These are phyloP conservation scores for Brettanomyces bruxellensis DNA, from an alignment of 805 yeast species.

Conservation along the genomic window DNA sequence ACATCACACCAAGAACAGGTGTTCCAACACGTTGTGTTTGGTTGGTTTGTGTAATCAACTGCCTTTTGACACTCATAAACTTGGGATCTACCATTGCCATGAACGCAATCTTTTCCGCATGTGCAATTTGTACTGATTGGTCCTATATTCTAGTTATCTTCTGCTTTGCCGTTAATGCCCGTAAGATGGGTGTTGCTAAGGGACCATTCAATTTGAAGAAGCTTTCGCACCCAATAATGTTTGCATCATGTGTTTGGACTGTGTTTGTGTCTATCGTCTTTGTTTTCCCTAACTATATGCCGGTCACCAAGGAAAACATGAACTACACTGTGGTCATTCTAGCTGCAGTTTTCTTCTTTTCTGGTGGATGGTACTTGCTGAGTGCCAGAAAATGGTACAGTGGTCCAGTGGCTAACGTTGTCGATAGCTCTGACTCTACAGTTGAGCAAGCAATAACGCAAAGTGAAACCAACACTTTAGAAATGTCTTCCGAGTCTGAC, in stretches of 20 bases:
- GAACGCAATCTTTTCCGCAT: constrained; percentile 45
- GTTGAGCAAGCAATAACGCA: constrained; percentile 7
- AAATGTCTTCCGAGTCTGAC: no score
- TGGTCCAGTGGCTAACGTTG: constrained; percentile 45
- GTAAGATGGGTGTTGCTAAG: constrained; percentile 34
- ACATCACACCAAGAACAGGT: constrained; percentile 30
- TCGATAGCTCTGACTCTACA: constrained; percentile 21
- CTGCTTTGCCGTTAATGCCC: constrained; percentile 34
- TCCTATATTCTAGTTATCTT: constrained; percentile 39
- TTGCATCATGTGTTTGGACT: constrained; percentile 36
- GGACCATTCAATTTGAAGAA: constrained; percentile 43
- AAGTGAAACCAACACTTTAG: no score
- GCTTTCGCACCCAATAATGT: constrained; percentile 32
- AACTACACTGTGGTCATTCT: constrained; percentile 45
- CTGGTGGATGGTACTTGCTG: constrained; percentile 35
- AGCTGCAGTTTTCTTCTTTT: constrained; percentile 29
- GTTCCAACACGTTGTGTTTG: constrained; percentile 39
- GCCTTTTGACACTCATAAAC: constrained; percentile 36
- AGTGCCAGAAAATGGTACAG: constrained; percentile 47
- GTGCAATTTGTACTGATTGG: constrained; percentile 42
- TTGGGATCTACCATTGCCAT: constrained; percentile 36
- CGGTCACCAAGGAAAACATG: constrained; percentile 37
- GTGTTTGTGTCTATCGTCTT: constrained; percentile 36
- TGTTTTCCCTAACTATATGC: constrained; percentile 42
- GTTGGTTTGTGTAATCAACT: constrained; percentile 29